Evolutionary conservation across 2,329 filamentous ascomycete genomes (phyloP).

Genomic region (Daldinia sp.): DNA sequence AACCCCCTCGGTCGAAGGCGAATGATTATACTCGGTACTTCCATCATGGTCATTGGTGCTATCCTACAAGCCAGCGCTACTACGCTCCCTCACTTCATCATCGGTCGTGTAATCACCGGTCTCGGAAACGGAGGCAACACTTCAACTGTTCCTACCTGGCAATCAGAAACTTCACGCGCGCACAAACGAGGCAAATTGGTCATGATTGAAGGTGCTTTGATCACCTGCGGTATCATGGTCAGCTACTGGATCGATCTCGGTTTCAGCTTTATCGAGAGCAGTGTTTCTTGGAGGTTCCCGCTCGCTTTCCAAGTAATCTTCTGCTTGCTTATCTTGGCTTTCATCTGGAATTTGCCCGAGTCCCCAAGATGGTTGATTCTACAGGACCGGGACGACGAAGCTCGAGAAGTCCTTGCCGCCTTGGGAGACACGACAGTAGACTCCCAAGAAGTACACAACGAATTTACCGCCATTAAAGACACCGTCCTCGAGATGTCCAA

Average conservation of each 20-base stretch:
- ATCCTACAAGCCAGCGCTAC: constrained; percentile 51
- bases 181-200: constrained; percentile 68
- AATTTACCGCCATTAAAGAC: constrained; percentile 62
- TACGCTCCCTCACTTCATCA: constrained; percentile 62
- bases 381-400: constrained; percentile 55
- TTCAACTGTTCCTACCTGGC: constrained; percentile 65
- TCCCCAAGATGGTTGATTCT: constrained; percentile 57
- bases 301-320: constrained; percentile 66
- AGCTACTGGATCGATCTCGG: constrained; percentile 70
- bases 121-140: constrained; percentile 54
- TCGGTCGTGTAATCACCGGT: constrained; percentile 59
- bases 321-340: constrained; percentile 63
- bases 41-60: constrained; percentile 66
- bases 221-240: constrained; percentile 64
- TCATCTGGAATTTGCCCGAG: constrained; percentile 63
- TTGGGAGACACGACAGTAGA: constrained; percentile 53
- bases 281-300: constrained; percentile 67
- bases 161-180: constrained; percentile 65
- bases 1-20: constrained; percentile 65
- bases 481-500: constrained; percentile 71
- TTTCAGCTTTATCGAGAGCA: constrained; percentile 60
- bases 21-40: constrained; percentile 65
- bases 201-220: constrained; percentile 67
- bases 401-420: constrained; percentile 53
- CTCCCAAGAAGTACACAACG: constrained; percentile 62